These are phyloP conservation scores for Achlya hypogyna DNA, from an alignment of 352 stramenopile species.

Conservation along the genomic window DNA sequence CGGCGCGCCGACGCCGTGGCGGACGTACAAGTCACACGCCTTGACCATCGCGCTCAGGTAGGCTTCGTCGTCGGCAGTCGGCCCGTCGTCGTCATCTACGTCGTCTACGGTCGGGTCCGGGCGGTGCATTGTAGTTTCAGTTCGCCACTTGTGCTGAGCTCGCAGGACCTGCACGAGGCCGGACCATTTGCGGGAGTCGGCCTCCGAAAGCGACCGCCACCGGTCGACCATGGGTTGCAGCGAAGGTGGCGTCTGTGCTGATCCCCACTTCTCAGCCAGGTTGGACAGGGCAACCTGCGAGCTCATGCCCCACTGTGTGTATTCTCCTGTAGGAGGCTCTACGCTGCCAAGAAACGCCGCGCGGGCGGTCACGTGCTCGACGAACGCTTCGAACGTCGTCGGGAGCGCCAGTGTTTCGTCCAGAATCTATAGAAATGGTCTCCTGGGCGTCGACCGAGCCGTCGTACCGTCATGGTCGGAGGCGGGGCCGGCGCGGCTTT, in stretches of 20 bases:
- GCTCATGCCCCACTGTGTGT: slow-evolving; percentile 45
- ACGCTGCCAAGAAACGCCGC: slow-evolving; percentile 68
- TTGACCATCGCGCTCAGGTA: slow-evolving; percentile 75
- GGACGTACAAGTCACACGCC: slow-evolving; percentile 81
- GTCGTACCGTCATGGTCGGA: not conserved
- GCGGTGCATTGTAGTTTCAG: not conserved
- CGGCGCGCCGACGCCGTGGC: slow-evolving; percentile 66
- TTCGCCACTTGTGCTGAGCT: slow-evolving; percentile 57
- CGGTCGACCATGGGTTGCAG: slow-evolving; percentile 81
- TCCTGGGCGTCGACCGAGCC: not conserved
- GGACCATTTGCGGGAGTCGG: slow-evolving; percentile 77
- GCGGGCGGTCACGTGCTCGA: slow-evolving; percentile 54
- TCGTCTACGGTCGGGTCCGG: not conserved
- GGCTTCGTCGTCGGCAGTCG: slow-evolving; percentile 34
- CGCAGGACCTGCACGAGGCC: slow-evolving; percentile 75
- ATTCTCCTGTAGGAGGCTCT: slow-evolving; percentile 61
- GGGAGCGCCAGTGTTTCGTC: slow-evolving; percentile 53
- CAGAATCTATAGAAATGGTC: slow-evolving; percentile 20
- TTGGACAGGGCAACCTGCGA: slow-evolving; percentile 72
- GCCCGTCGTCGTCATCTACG: slow-evolving; percentile 21
- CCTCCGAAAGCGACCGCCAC: slow-evolving; percentile 66
- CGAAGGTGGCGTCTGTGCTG: slow-evolving; percentile 68
- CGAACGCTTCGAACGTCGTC: slow-evolving; percentile 54
- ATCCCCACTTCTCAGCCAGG: slow-evolving; percentile 78
- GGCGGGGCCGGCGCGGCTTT: not conserved